phyloP scores from a whole-genome alignment of 2,329 filamentous ascomycete genomes.

The Nemania abortiva region DNA sequence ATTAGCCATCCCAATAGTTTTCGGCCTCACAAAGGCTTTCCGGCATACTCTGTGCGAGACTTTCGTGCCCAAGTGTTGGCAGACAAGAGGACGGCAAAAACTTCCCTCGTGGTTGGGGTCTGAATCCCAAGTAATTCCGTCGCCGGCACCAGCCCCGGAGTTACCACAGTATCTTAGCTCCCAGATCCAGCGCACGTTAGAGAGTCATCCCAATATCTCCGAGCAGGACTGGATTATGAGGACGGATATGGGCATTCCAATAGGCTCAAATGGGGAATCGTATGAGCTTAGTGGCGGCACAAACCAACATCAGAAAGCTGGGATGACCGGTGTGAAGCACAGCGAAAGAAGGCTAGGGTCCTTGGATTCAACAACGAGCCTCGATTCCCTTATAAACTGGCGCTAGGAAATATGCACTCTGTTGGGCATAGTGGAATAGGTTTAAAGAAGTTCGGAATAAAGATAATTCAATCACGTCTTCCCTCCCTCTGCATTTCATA shows the following conservation, averaged over 20 bases:
- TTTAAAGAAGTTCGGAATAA: not conserved
- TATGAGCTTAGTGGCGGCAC: too few relatives aligned
- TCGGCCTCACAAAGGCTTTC: constrained; percentile 14
- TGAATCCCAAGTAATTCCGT: not conserved
- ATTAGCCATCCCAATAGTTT: constrained; percentile 12
- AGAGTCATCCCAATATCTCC: not conserved
- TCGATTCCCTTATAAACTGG: not conserved
- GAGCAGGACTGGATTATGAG: not conserved
- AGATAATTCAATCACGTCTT: not conserved
- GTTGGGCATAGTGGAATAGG: not conserved
- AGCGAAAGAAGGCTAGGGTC: too few relatives aligned
- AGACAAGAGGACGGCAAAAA: not conserved
- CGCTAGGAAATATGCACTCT: not conserved
- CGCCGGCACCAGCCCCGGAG: not conserved
- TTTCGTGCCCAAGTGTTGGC: not conserved
- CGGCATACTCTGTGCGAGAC: constrained; percentile 7
- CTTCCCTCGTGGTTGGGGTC: not conserved
- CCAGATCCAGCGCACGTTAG: not conserved
- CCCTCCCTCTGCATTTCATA: too few relatives aligned
- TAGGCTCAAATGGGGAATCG: too few relatives aligned
- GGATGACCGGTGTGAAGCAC: too few relatives aligned
- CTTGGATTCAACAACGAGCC: too few relatives aligned
- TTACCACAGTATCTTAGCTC: not conserved
- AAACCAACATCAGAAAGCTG: too few relatives aligned
- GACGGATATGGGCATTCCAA: too few relatives aligned